Evolutionary conservation across 2,329 filamentous ascomycete species (phyloP), one percentile per base, ranked within the genome.

Genomic region (Fusarium sp.): DNA sequence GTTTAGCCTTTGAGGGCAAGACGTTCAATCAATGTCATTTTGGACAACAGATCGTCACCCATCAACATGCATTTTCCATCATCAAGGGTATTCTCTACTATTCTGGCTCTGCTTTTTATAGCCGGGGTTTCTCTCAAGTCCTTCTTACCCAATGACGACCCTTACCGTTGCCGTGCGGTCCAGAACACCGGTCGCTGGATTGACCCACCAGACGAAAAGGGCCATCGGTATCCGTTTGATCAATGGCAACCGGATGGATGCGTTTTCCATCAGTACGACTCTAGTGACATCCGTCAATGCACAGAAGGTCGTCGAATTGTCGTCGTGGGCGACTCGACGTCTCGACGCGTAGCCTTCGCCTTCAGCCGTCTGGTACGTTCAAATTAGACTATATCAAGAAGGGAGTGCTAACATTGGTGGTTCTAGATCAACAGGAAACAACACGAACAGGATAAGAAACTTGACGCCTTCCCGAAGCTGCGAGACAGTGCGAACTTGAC

Each of bases 241-340:
- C 42, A 81, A 82, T 90, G 88, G 88, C 85, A 89, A 61, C 85
- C 88, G 4, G 81, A 81, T 25, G 86, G 86, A 25, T 91, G 89
- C 77, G 83, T 86, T 54, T 80, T 89, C 74, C 83, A 86, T 63
- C 78, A 84, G 57, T 89, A 90, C 77, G 81, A 82, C n/a, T 74
- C 76, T 10, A 76, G 81, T n/a, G 85, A 87, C 41, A 81, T 89
- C 47, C 75, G 78, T 21, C 76, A 78, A 54, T 91, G 89, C 72
- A 80, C 89, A 18, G 77, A 78, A 14, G 78, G 80, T 16, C 83
- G 82, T n/a, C 83, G 81, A 42, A 74, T 90, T 20, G 80, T 88
- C 14, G 87, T 90, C 71, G 81, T 84, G 37, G 89, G 89, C 34
- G 89, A 90, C 75, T 86, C 86, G 3, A 86, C 84, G 1, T 83